Percentiles rank a stretch among this genome's conserved stretches.
Evolutionary conservation across 768 basidiomycete species (phyloP).

Genomic region (Auriscalpium microsporum): DNA sequence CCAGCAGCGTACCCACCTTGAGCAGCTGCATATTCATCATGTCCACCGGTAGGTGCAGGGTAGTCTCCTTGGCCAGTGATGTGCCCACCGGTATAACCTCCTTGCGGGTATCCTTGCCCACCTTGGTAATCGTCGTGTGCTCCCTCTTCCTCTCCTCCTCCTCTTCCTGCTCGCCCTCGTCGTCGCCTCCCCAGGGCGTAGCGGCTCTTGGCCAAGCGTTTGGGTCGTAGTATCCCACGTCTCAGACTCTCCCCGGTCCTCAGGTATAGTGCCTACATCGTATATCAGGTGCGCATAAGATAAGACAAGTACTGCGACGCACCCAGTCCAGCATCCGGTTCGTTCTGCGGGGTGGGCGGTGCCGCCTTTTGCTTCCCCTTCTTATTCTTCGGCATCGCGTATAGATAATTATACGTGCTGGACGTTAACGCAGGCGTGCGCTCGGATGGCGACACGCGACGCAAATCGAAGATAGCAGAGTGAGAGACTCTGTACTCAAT

Average conservation of each 20-base stretch:
- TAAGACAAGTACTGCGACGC: conserved; percentile 2
- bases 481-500: too few species aligned
- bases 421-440: background rate
- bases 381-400: conserved; percentile 6
- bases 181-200: background rate
- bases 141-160: background rate
- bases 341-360: conserved; percentile 2
- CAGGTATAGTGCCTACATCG: conserved; percentile 10
- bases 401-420: background rate
- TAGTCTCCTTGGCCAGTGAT: background rate
- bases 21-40: background rate
- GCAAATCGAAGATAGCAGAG: too few species aligned
- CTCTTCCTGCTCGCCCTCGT: background rate
- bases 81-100: background rate
- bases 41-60: too few species aligned
- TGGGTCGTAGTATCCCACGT: background rate
- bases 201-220: background rate
- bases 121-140: background rate
- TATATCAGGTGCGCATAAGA: too few species aligned
- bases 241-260: background rate
- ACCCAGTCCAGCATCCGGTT: conserved; percentile 7
- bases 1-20: background rate
- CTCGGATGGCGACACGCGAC: too few species aligned
- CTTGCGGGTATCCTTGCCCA: too few species aligned
- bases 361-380: conserved; percentile 12